Evolutionary conservation across 1,139 yeast species (phyloP).

Genomic region (Geotrichum candidum): DNA sequence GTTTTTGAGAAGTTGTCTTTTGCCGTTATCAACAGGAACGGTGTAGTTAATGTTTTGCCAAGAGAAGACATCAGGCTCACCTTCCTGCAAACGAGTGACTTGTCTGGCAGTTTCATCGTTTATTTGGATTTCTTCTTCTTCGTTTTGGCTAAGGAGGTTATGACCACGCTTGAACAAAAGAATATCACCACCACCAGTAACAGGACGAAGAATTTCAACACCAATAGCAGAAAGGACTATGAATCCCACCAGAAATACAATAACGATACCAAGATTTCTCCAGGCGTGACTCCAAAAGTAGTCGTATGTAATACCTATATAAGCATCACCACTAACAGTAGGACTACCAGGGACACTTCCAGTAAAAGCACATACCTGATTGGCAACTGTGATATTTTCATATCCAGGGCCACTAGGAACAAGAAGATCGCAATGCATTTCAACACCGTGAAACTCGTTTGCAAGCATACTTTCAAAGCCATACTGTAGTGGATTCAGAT

Average conservation of each 20-base stretch:
- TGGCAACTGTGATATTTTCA: slow-evolving; percentile 36
- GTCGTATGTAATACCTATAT: slow-evolving; percentile 38
- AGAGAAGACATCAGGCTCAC: slow-evolving; percentile 42
- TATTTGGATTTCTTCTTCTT: slow-evolving; percentile 36
- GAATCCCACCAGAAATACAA: slow-evolving; percentile 52
- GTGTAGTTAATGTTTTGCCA: slow-evolving; percentile 51
- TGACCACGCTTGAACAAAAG: slow-evolving; percentile 52
- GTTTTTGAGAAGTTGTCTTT: slow-evolving; percentile 44
- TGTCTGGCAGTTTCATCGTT: slow-evolving; percentile 41
- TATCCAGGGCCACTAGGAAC: slow-evolving; percentile 51
- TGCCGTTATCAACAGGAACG: slow-evolving; percentile 47
- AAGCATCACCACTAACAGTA: slow-evolving; percentile 46
- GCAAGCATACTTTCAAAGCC: slow-evolving; percentile 52
- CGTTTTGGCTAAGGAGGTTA: slow-evolving; percentile 38
- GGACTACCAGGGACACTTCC: slow-evolving; percentile 45
- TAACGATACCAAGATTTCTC: slow-evolving; percentile 59
- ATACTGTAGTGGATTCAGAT: slow-evolving; percentile 52
- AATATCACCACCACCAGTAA: slow-evolving; percentile 53
- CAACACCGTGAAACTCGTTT: slow-evolving; percentile 51
- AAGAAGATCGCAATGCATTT: slow-evolving; percentile 43
- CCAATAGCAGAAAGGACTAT: slow-evolving; percentile 42
- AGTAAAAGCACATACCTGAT: slow-evolving; percentile 44
- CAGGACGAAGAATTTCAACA: slow-evolving; percentile 48
- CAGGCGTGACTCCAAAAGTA: slow-evolving; percentile 51
- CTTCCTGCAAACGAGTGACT: slow-evolving; percentile 37